phyloP scores from a whole-genome alignment of 371 early-diverging fungal species.

The Apophysomyces trapeziformis region DNA sequence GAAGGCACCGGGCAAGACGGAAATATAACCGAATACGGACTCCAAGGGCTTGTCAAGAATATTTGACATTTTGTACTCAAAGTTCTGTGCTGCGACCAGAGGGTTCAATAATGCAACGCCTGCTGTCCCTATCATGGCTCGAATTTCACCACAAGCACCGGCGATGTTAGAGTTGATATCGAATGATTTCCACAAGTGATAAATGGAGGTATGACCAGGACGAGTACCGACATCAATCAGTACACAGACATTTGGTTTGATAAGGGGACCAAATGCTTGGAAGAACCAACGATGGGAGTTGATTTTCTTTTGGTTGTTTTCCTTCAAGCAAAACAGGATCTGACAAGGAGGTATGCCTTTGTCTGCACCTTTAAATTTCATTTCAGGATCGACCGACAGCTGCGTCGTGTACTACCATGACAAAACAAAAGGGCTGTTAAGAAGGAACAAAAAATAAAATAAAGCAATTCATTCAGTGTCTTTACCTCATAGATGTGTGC shows the following conservation, averaged over 20 bases:
- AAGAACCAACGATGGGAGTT: slow-evolving; percentile 98
- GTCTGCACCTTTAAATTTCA: slow-evolving; percentile 76
- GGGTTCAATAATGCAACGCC: slow-evolving; percentile 78
- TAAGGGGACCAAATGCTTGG: slow-evolving; percentile 87
- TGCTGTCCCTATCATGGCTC: slow-evolving; percentile 80
- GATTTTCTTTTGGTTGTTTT: slow-evolving; percentile 90
- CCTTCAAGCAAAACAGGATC: slow-evolving; percentile 92
- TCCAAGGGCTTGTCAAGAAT: slow-evolving; percentile 97
- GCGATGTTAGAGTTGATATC: slow-evolving; percentile 85
- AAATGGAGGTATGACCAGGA: slow-evolving; percentile 85
- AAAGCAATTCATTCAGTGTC: neutral
- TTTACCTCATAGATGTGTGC: slow-evolving; percentile 81
- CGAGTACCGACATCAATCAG: slow-evolving; percentile 95
- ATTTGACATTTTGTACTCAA: slow-evolving; percentile 96
- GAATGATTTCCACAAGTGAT: slow-evolving; percentile 93
- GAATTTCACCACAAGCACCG: slow-evolving; percentile 97
- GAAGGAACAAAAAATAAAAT: slow-evolving; percentile 5
- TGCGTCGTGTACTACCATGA: slow-evolving; percentile 83
- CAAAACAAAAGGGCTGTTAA: neutral
- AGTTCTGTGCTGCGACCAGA: slow-evolving; percentile 92
- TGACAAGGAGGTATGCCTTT: slow-evolving; percentile 88
- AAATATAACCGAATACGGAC: slow-evolving; percentile 96
- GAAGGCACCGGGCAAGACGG: slow-evolving; percentile 96
- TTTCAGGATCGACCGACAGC: slow-evolving; percentile 74
- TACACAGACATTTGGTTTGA: slow-evolving; percentile 91